Conservation (phyloP, 768 basidiomycete genomes). For the Mycena floridula region DNA sequence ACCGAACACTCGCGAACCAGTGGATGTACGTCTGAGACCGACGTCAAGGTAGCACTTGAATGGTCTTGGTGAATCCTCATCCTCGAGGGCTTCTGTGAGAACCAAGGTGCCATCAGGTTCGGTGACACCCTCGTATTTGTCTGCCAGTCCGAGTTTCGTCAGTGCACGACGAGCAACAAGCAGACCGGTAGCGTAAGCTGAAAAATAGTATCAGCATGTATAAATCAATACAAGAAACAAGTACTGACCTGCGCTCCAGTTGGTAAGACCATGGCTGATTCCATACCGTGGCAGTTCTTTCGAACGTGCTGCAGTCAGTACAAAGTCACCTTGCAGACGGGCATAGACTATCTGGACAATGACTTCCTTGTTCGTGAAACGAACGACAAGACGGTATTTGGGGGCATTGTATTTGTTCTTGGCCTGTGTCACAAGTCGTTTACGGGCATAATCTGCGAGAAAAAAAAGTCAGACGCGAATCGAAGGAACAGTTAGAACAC, state of each 20-base stretch:
- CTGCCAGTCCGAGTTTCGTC: slow-evolving; percentile 91
- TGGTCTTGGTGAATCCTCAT: slow-evolving; percentile 92
- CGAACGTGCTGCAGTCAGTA: slow-evolving; percentile 84
- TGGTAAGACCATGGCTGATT: slow-evolving; percentile 96
- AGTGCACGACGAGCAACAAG: slow-evolving; percentile 92
- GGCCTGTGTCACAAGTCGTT: slow-evolving; percentile 93
- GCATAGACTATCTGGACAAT: slow-evolving; percentile 96
- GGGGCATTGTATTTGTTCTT: slow-evolving; percentile 99
- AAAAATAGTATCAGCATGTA: neutral
- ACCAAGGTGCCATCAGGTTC: slow-evolving; percentile 87
- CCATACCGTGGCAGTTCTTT: slow-evolving; percentile 93
- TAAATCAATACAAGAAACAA: neutral
- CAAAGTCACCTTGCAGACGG: slow-evolving; percentile 94
- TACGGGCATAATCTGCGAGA: slow-evolving; percentile 86
- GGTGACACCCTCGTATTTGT: slow-evolving; percentile 93
- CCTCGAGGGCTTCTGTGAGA: slow-evolving; percentile 81
- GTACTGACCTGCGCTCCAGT: slow-evolving; percentile 88
- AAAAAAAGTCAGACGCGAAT: slow-evolving; percentile 6
- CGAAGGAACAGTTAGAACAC: slow-evolving; percentile 16
- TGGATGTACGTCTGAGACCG: slow-evolving; percentile 95
- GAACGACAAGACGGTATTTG: slow-evolving; percentile 97
- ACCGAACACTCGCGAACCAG: slow-evolving; percentile 95
- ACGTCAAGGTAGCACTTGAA: slow-evolving; percentile 99
- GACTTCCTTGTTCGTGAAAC: slow-evolving; percentile 97
- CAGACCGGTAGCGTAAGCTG: slow-evolving; percentile 96